Evolutionary conservation across 1,284 basidiomycete genomes (phyloP).

Genomic region (Sporisorium reilianum): DNA sequence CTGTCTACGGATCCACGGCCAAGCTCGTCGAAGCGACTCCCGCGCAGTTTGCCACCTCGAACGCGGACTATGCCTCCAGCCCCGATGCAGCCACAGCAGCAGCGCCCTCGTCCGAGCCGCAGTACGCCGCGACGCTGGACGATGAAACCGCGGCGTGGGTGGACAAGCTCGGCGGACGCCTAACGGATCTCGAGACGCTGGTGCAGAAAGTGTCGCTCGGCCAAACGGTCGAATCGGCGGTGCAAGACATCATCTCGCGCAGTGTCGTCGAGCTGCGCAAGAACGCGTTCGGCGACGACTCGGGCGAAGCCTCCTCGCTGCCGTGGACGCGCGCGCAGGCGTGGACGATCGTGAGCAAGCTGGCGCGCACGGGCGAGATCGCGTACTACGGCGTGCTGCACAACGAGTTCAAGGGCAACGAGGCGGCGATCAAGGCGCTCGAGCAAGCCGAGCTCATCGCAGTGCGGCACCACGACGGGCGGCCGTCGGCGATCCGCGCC

Average conservation of each 20-base stretch:
- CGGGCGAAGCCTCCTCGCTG: slow-evolving; percentile 82
- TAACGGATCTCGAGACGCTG: slow-evolving; percentile 63
- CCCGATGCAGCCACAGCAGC: neutral
- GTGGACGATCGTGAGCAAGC: slow-evolving; percentile 83
- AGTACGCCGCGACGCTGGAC: slow-evolving; percentile 32
- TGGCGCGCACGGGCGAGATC: slow-evolving; percentile 81
- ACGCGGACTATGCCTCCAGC: slow-evolving; percentile 1
- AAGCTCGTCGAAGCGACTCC: slow-evolving; percentile 1
- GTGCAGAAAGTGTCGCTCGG: slow-evolving; percentile 62
- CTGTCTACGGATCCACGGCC: slow-evolving; percentile 11
- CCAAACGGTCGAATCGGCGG: slow-evolving; percentile 55
- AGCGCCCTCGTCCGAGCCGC: neutral
- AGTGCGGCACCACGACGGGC: slow-evolving; percentile 82
- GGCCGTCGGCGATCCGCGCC: slow-evolving; percentile 85
- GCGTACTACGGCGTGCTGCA: slow-evolving; percentile 84
- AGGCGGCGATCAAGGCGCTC: slow-evolving; percentile 82
- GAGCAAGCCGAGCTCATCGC: slow-evolving; percentile 90
- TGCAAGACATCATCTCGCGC: slow-evolving; percentile 73
- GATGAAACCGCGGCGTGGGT: slow-evolving; percentile 56
- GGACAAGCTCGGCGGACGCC: slow-evolving; percentile 64
- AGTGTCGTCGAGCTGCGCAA: slow-evolving; percentile 87
- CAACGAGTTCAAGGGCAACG: slow-evolving; percentile 91
- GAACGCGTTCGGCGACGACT: slow-evolving; percentile 90
- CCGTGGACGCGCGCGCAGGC: slow-evolving; percentile 89
- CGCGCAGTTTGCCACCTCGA: slow-evolving; percentile 7